Base-by-base conservation (phyloP, 2,329 filamentous ascomycete genomes). In the Epichloe hybrida region DNA sequence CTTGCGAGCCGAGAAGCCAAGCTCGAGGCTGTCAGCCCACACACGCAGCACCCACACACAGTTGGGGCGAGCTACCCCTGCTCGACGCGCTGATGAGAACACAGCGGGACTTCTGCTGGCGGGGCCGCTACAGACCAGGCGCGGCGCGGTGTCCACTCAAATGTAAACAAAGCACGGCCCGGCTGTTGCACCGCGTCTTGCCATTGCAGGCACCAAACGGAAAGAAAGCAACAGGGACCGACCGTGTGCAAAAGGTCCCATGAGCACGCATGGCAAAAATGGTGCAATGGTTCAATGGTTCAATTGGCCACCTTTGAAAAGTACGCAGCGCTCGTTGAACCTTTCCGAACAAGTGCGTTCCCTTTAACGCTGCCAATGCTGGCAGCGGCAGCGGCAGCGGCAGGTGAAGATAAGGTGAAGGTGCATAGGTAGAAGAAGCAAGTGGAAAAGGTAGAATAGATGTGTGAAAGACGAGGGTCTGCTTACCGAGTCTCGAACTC, bases 401-500 rank as follows among this genome's bases (percentile, higher is more conserved):
- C 23, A 27, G 27, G 27, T 27, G 27, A 27, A 8, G 27, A 7
- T 7, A 23, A 9, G 39, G 20, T 4, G 3, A 27, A 31, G n/a
- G 34, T 35, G 9, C 15, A 20, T 36, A 42, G 15, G 20, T 13
- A 12, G n/a, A 31, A 12, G n/a, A 31, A 31, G 11, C 27, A 42
- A 40, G 17, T 38, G 38, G 21, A 37, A 20, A 4, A 4, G 15
- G 50, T 49, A 52, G 49, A 36, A 39, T 41, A 46, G 49, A 54
- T 44, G 52, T 39, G 53, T 54, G 49, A 53, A 47, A 17, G 45
- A 17, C 17, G 7, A 51, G 36, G n/a, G 5, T 41, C 50, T 52
- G 71, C 86, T 77, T 82, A 94, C 88, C 65, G 81, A 83, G 65
- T 94, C 88, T 61, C 88, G 80, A 46, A 89, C 88, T 63, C 83